Conservation (phyloP, 345 rosid species). For the Linum trigynum region DNA sequence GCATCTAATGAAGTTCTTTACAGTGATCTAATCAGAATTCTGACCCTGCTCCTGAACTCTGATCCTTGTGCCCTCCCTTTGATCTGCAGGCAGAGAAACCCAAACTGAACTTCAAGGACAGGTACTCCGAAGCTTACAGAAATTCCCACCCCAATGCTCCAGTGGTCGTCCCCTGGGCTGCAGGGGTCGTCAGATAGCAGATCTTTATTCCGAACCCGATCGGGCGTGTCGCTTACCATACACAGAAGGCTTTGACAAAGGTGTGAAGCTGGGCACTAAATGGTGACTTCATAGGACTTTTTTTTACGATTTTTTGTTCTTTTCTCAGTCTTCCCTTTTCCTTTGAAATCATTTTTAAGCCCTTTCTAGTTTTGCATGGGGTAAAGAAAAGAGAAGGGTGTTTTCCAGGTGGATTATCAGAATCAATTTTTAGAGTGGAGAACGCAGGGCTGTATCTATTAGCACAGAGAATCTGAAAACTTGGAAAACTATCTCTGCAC, state of each 20-base stretch:
- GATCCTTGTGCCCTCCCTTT: neutral
- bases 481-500: too few relatives aligned
- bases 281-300: neutral
- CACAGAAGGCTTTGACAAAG: neutral
- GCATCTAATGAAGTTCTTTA: neutral
- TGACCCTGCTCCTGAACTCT: neutral
- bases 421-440: too few relatives aligned
- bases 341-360: too few relatives aligned
- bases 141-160: conserved; percentile 79
- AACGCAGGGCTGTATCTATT: too few relatives aligned
- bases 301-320: too few relatives aligned
- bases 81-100: conserved; percentile 77
- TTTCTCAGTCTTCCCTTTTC: too few relatives aligned
- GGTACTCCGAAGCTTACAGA: conserved; percentile 67
- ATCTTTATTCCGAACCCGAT: neutral
- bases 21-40: neutral
- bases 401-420: too few relatives aligned
- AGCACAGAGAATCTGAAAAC: too few relatives aligned
- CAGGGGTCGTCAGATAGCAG: conserved; percentile 45
- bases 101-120: conserved; percentile 59
- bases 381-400: too few relatives aligned
- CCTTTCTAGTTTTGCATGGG: too few relatives aligned
- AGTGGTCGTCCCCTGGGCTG: conserved; percentile 78
- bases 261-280: neutral
- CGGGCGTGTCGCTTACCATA: neutral